These are phyloP conservation scores for Ashbya aceris DNA, from an alignment of 1,139 yeast species.

Conservation along the genomic window DNA sequence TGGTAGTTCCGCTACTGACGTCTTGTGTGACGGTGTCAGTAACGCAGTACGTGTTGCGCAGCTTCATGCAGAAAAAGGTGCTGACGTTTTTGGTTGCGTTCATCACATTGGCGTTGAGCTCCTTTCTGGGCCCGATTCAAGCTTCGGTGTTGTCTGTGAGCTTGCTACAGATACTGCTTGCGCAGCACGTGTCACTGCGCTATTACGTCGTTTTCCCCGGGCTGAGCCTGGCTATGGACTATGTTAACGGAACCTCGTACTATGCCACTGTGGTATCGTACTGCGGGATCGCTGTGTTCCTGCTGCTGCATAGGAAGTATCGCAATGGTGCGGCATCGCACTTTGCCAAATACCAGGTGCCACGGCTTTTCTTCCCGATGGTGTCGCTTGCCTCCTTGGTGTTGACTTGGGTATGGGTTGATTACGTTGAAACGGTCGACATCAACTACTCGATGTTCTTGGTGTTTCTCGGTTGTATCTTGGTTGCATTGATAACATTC, in stretches of 20 bases:
- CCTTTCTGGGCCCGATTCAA: constrained; percentile 22
- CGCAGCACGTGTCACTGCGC: constrained; percentile 3
- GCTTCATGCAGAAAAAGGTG: constrained; percentile 8
- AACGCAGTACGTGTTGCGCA: constrained; percentile 6
- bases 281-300: constrained; percentile 5
- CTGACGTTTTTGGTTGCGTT: constrained; percentile 12
- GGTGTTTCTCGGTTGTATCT: constrained; percentile 21
- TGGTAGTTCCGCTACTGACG: constrained; percentile 25
- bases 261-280: constrained; percentile 7
- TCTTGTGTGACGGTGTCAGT: constrained; percentile 16
- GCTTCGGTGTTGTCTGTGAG: constrained; percentile 20
- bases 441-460: constrained; percentile 21
- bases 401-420: constrained; percentile 7
- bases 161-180: constrained; percentile 8
- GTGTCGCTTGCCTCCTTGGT: constrained; percentile 8
- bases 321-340: constrained; percentile 2
- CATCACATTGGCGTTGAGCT: constrained; percentile 15
- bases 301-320: constrained; percentile 4
- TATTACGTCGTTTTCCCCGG: constrained; percentile 9
- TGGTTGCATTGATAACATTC: constrained; percentile 19
- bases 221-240: constrained; percentile 11
- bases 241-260: constrained; percentile 5
- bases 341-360: constrained; percentile 1
- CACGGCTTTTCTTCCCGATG: constrained; percentile 3
- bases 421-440: constrained; percentile 5